phyloP scores from a whole-genome alignment of 164 flowering plant species.

The Berberis thunbergii region DNA sequence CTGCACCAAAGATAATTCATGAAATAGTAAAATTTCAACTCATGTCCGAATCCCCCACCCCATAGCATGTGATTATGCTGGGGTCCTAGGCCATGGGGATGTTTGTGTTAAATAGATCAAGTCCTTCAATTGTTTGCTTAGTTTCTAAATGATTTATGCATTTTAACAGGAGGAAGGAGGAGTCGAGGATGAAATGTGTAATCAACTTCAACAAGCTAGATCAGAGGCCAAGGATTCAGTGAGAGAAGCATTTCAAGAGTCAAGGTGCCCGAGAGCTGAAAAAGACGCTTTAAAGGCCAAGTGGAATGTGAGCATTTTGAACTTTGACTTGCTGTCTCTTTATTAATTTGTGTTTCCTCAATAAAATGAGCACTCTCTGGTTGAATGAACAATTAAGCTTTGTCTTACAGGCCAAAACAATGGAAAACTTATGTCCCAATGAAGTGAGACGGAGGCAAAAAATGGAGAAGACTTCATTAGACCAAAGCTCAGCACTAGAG shows the following conservation, averaged over 20 bases:
- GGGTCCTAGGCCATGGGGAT: no score
- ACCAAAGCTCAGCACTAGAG: conserved; percentile 37
- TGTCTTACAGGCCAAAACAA: conserved; percentile 42
- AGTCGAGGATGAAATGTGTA: conserved; percentile 29
- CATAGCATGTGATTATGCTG: no score
- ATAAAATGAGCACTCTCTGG: not conserved
- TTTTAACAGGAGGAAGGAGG: conserved; percentile 31
- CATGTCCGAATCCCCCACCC: no score
- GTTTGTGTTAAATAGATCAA: not conserved
- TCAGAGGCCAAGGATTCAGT: conserved; percentile 39
- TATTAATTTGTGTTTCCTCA: not conserved
- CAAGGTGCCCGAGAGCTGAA: conserved; percentile 59
- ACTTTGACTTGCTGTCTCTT: no score
- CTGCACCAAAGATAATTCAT: no score
- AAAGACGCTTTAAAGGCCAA: conserved; percentile 54
- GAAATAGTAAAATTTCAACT: no score
- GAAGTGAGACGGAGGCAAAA: conserved; percentile 44
- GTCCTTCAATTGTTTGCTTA: not conserved
- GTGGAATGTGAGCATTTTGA: conserved; percentile 30
- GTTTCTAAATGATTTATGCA: not conserved
- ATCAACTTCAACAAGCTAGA: conserved; percentile 42
- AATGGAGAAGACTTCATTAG: conserved; percentile 34
- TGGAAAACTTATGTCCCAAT: conserved; percentile 34
- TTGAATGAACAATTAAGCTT: not conserved
- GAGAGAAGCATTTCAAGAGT: conserved; percentile 52